Base-by-base conservation (phyloP, 148 eudicot genomes). In the Persicaria maculosa region DNA sequence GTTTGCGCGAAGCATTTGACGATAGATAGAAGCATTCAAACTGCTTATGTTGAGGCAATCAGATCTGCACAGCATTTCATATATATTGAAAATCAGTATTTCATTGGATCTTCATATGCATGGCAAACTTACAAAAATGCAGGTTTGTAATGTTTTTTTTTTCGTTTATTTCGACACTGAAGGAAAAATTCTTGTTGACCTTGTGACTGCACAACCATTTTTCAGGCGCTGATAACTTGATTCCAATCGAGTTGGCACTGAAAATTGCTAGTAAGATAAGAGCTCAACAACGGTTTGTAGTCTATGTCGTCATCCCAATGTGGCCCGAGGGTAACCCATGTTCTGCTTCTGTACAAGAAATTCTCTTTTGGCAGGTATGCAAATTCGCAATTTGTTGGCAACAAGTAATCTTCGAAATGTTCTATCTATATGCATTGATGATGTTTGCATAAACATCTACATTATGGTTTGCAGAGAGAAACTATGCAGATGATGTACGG, bases 311-410 rank as follows among this genome's bases (percentile, higher is more conserved):
- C 76, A 85, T 88, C 70, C 92, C 92, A 50, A 83, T 89, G 93
- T 89, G 90, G 90, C 93, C 93, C 7, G 93, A 89, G 78, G 93
- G 93, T 25, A 80, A 46, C 68, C 85, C 92, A 9, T 72, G 75
- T 9, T 84, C 89, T 78, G 84, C 84, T 44, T 68, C 89, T 64
- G 87, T 84, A 19, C 92, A 88, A 72, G 86, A 85, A 85, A 88
- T 88, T 59, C 88, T 88, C 62, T 88, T 77, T 78, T 88, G 92
- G 92, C 92, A 88, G 92, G 92, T 88, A 77, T 61, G 40, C 40
- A 31, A 1, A 31, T 31, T 31, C 40, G 40, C 40, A 31, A 31
- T 31, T 31, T 31, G 40, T 31, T 31, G 2, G 40, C 40, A 31
- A 31, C 40, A 31, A 31, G 2, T 31, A 31, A 31, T 31, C 40